These are phyloP conservation scores for Holtermannia corniformis DNA, from an alignment of 768 basidiomycete species.

Conservation along the genomic window DNA sequence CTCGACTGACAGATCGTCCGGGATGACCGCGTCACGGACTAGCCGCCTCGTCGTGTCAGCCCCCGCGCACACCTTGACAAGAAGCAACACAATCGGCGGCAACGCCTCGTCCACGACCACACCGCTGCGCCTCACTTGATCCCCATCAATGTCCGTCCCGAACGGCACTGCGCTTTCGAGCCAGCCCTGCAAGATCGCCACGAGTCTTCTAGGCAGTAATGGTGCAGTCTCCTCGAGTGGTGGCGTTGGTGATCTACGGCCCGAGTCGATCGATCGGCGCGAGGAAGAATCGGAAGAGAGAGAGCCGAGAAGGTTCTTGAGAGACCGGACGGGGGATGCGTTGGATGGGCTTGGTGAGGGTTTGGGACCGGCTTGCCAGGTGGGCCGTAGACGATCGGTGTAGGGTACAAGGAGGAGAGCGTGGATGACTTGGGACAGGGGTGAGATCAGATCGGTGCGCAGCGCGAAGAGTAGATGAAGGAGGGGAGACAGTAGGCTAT, in stretches of 20 bases:
- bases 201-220: slow-evolving; percentile 15
- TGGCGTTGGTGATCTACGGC: neutral
- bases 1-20: slow-evolving; percentile 52
- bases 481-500: slow-evolving; percentile 61
- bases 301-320: neutral
- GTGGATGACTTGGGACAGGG: slow-evolving; percentile 74
- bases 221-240: slow-evolving; percentile 6
- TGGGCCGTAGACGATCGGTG: slow-evolving; percentile 38
- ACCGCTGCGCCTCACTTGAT: slow-evolving; percentile 37
- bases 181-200: slow-evolving; percentile 19
- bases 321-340: slow-evolving; percentile 13
- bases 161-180: slow-evolving; percentile 16
- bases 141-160: slow-evolving; percentile 18
- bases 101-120: slow-evolving; percentile 65
- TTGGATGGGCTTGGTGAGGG: slow-evolving; percentile 43
- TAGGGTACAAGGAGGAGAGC: slow-evolving; percentile 70
- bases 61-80: slow-evolving; percentile 60
- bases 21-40: slow-evolving; percentile 61
- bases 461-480: slow-evolving; percentile 61
- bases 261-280: neutral
- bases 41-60: slow-evolving; percentile 53
- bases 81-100: slow-evolving; percentile 63
- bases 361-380: slow-evolving; percentile 39
- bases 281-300: neutral
- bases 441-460: slow-evolving; percentile 56